Evolutionary conservation across 805 yeast species (phyloP).

Genomic region (Sugiyamaella marilandica): DNA sequence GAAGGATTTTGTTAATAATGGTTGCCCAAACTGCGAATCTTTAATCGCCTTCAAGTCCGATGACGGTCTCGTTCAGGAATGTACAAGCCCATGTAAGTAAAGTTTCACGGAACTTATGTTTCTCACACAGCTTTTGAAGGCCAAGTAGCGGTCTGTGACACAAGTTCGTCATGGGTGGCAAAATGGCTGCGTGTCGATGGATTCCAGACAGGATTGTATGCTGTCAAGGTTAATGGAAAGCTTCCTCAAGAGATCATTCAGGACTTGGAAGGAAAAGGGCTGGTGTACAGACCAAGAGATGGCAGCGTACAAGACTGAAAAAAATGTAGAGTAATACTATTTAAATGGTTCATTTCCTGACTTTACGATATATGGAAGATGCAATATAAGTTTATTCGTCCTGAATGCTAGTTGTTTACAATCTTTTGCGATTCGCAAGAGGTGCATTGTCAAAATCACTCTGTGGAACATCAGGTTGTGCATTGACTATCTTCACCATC

Average conservation of each 20-base stretch:
- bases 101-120: background rate
- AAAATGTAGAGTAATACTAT: background rate
- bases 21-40: constrained; percentile 96
- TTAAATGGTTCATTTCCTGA: background rate
- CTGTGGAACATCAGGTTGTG: too few relatives aligned
- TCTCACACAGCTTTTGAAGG: constrained; percentile 69
- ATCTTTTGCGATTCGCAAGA: too few relatives aligned
- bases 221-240: constrained; percentile 88
- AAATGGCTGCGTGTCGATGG: constrained; percentile 91
- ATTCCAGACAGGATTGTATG: constrained; percentile 80
- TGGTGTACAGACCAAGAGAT: constrained; percentile 89
- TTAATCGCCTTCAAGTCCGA: constrained; percentile 74
- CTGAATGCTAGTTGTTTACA: too few relatives aligned
- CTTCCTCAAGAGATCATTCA: constrained; percentile 80
- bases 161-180: constrained; percentile 85
- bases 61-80: constrained; percentile 78
- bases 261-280: constrained; percentile 67
- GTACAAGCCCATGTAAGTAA: constrained; percentile 73
- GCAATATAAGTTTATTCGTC: too few relatives aligned
- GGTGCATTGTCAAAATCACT: too few relatives aligned
- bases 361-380: too few relatives aligned
- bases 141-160: constrained; percentile 81
- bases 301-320: constrained; percentile 51
- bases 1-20: constrained; percentile 66
- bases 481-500: too few relatives aligned